Base-by-base conservation (phyloP, 331 rosid species). In the Prunus yedoensis region DNA sequence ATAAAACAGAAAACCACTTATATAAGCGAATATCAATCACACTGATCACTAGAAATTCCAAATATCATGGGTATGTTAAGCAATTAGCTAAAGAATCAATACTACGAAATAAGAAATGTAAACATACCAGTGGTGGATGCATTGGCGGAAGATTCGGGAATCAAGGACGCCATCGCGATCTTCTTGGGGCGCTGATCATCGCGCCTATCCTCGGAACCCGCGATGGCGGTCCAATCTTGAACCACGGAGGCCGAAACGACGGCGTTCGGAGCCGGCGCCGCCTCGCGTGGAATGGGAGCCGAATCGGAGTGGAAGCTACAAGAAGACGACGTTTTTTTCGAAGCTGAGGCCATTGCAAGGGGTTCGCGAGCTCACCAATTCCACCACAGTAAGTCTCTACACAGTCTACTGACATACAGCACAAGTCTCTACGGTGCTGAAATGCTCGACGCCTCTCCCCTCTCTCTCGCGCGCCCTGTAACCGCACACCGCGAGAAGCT, bases 341-440 rank as follows among this genome's bases (percentile, higher is more conserved):
- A 25, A 92, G 89, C 81, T 90, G 99, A 43, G 97, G 94, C 97
- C 97, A 92, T 95, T 95, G 97, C 70, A 89, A 79, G 61, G 96
- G 96, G 46, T 95, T 89, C 47, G 78, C 86, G 23, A 92, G 85
- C 77, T 86, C 89, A 21, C 88, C 90, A 58, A 89, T 88, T 87
- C 91, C 91, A 83, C 85, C 84, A 68, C 83, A 85, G 52, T 77
- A 87, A 54, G 86, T 88, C 67, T 85, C 89, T 78, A 63, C 51
- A 53, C 91, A 90, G 73, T 89, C 88, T 78, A 80, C 87, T 94
- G 97, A 94, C 97, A 94, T 94, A 84, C 97, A 94, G 98, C 89
- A 78, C 59, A 17, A 64, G 65, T 77, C 77, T 66, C 80, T 73
- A 76, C 66, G 15, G 43, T 62, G 74, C 81, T 32, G 77, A 71